Base-by-base conservation (phyloP, 495 filamentous ascomycete species). In the Neurospora terricola region DNA sequence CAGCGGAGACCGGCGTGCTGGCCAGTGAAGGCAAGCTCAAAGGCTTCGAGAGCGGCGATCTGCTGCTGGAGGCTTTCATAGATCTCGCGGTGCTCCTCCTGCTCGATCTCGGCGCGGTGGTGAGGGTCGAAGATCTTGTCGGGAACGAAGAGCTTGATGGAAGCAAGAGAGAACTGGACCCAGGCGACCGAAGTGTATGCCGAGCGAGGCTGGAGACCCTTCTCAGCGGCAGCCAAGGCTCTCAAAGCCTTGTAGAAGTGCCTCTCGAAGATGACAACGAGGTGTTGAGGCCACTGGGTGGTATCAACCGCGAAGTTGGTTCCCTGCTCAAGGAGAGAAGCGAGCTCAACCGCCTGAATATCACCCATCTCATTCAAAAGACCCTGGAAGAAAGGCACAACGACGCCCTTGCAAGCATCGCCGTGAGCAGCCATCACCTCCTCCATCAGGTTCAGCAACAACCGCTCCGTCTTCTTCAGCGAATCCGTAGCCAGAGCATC, bases 121-220 rank as follows among this genome's bases (percentile, higher is more conserved):
- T 94, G 93, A 14, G 96, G 96, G 79, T 99, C 96, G 73, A 92
- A 95, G 4, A 91, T 86, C 77, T 89, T 89, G 78, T 97, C 91
- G 0, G 96, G 94, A 4, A 98, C 90, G 76, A 94, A 98, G 9
- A 98, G 86, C 62, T 88, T 87, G 37, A 99, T 81, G 69, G 87
- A 87, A 0, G 86, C 91, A 2, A 91, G 73, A 5, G 89, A 87
- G 72, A 93, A 91, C 38, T 87, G 81, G 6, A 88, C 79, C 91
- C 91, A 94, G 7, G 92, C 90, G 2, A 85, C 75, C 5, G 85
- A 84, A 3, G 81, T 80, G 30, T 80, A 81, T n/a, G 76, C 77
- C 12, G 77, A 74, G 9, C 78, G 78, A 8, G 75, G 76, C 8
- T 76, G 70, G 27, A 76, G 71, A 3, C 76, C 76, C 48, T 76